Evolutionary conservation across 805 yeast species (phyloP).

Genomic region (Lachancea cidri): DNA sequence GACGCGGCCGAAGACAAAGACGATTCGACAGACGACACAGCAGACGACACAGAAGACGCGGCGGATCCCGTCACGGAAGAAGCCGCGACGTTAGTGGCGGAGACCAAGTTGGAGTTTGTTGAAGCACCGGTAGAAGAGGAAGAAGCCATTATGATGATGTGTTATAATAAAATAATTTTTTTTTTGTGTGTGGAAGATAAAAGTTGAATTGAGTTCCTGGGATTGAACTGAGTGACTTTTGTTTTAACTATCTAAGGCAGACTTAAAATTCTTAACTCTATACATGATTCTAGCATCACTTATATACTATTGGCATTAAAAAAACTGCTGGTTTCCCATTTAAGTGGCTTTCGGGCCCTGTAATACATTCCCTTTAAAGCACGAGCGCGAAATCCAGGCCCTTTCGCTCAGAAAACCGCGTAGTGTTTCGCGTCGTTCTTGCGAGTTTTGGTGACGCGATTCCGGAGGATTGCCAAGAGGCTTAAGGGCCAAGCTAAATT

Average conservation of each 20-base stretch:
- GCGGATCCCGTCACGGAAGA: conserved; percentile 22
- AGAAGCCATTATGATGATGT: conserved; percentile 3
- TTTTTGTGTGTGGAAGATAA: not conserved
- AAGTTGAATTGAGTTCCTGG: no score
- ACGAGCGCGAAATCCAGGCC: not conserved
- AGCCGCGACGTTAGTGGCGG: conserved; percentile 26
- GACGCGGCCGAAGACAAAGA: conserved; percentile 7
- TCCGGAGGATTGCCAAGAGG: no score
- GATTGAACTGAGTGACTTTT: no score
- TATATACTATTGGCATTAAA: no score
- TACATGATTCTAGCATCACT: no score
- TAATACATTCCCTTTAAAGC: not conserved
- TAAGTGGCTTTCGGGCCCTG: not conserved
- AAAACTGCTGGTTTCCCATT: not conserved
- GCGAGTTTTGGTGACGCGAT: no score
- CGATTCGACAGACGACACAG: conserved; percentile 2
- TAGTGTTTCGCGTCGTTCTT: not conserved
- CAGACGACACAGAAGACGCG: conserved; percentile 13
- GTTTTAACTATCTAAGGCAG: no score
- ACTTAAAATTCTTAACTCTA: no score
- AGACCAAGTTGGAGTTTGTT: conserved; percentile 6
- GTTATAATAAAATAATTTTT: not conserved
- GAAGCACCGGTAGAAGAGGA: conserved; percentile 8
- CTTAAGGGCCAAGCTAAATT: no score
- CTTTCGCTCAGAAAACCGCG: not conserved